phyloP scores from a whole-genome alignment of 371 early-diverging fungal genomes.

The Mucor mucedo region DNA sequence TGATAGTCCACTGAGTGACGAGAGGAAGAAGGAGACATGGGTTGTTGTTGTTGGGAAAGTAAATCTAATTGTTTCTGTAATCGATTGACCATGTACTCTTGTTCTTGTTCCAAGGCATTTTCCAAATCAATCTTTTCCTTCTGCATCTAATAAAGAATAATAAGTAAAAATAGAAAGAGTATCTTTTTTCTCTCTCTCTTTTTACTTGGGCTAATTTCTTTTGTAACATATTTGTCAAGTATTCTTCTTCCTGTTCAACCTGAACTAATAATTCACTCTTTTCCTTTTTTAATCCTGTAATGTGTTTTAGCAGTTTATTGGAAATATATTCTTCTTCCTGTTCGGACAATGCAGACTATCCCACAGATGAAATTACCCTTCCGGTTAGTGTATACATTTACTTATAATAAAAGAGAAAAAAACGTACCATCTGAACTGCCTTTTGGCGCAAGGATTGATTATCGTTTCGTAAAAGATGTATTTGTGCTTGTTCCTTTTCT shows the following conservation, averaged over 20 bases:
- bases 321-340: slow-evolving; percentile 77
- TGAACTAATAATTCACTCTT: slow-evolving; percentile 68
- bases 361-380: not conserved
- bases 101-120: slow-evolving; percentile 82
- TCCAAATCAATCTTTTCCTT: slow-evolving; percentile 84
- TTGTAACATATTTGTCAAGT: slow-evolving; percentile 76
- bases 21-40: not conserved
- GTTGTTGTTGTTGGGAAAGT: slow-evolving; percentile 51
- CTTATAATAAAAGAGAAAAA: no score
- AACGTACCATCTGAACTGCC: slow-evolving; percentile 65
- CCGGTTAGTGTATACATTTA: not conserved
- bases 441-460: slow-evolving; percentile 64
- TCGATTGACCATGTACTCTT: slow-evolving; percentile 81
- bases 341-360: slow-evolving; percentile 68
- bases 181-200: no score
- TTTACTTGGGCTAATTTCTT: slow-evolving; percentile 63
- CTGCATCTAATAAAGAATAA: slow-evolving; percentile 46
- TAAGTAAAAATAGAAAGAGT: no score
- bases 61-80: slow-evolving; percentile 67
- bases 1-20: not conserved
- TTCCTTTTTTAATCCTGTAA: slow-evolving; percentile 73
- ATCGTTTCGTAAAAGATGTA: slow-evolving; percentile 71
- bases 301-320: slow-evolving; percentile 67
- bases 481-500: slow-evolving; percentile 74
- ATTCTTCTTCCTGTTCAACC: slow-evolving; percentile 79